Evolutionary conservation across 768 basidiomycete species (phyloP).

Genomic region (Clavaria fumosa): DNA sequence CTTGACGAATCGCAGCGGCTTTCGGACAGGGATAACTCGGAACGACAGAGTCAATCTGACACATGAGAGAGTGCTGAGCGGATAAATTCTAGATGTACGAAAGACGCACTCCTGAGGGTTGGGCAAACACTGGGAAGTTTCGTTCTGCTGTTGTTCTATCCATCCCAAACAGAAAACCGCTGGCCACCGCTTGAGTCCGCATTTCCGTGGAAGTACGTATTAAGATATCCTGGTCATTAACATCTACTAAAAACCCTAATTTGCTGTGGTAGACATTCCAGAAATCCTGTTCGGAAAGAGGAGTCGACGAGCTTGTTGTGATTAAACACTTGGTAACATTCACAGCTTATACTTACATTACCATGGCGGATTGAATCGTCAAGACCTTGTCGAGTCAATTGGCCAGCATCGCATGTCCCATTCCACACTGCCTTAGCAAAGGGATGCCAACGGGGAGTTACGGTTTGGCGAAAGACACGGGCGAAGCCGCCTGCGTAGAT

Average conservation of each 20-base stretch:
- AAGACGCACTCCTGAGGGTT: constrained; percentile 7
- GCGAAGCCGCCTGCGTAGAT: constrained; percentile 6
- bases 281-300: constrained; percentile 6
- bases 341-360: constrained; percentile 3
- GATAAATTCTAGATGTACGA: no score
- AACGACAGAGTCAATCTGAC: constrained; percentile 10
- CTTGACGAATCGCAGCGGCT: constrained; percentile 9
- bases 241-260: constrained; percentile 7
- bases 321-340: no score
- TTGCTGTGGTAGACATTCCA: constrained; percentile 10
- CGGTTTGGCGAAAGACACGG: constrained; percentile 7
- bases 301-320: background rate
- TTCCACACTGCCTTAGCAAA: constrained; percentile 9
- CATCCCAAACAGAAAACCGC: constrained; percentile 10
- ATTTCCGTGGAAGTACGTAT: constrained; percentile 10
- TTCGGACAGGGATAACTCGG: constrained; percentile 10
- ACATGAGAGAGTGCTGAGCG: no score
- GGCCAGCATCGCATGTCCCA: constrained; percentile 10
- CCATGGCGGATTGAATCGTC: constrained; percentile 10
- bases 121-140: constrained; percentile 6
- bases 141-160: constrained; percentile 3
- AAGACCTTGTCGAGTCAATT: constrained; percentile 8
- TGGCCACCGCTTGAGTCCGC: constrained; percentile 9
- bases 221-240: constrained; percentile 8
- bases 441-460: constrained; percentile 10